Evolutionary conservation across 805 yeast species (phyloP).

Genomic region (Sugiyamaella chiloensis): DNA sequence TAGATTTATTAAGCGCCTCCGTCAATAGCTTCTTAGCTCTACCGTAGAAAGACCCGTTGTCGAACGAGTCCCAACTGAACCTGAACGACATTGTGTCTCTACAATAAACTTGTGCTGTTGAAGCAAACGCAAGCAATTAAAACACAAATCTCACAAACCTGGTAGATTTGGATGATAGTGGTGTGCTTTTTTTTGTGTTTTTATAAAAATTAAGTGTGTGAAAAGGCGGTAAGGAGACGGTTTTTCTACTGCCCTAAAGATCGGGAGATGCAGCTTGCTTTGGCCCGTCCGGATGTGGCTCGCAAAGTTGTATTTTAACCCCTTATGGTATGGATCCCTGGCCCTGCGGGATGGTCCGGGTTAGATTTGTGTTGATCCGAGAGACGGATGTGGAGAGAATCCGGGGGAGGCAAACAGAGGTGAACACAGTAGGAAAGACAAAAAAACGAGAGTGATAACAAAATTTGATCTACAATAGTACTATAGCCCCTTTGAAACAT

Average conservation of each 20-base stretch:
- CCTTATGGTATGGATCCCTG: not conserved
- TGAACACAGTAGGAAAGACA: too few relatives aligned
- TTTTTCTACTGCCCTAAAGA: not conserved
- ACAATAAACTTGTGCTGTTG: not conserved
- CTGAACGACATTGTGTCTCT: conserved; percentile 48
- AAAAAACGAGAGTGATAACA: too few relatives aligned
- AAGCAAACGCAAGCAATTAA: not conserved
- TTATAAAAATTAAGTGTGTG: not conserved
- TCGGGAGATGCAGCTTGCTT: conserved; percentile 2
- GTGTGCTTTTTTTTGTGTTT: not conserved
- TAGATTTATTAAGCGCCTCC: conserved; percentile 33
- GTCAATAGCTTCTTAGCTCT: conserved; percentile 49
- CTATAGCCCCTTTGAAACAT: too few relatives aligned
- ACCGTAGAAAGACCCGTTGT: conserved; percentile 56
- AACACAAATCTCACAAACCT: not conserved
- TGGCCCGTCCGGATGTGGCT: not conserved
- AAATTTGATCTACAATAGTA: too few relatives aligned
- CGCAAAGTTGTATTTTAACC: conserved; percentile 2
- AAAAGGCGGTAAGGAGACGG: not conserved
- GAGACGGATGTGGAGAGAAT: too few relatives aligned
- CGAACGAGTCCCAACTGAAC: conserved; percentile 76
- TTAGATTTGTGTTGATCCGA: too few relatives aligned
- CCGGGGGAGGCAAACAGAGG: too few relatives aligned
- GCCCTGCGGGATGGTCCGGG: conserved; percentile 1
- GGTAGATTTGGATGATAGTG: too few relatives aligned